A percentile compares a stretch with the other conserved stretches of the same genome.
Evolutionary conservation across 1,284 basidiomycete genomes (phyloP).

Genomic region (Austroboletus novae-zelandiae): DNA sequence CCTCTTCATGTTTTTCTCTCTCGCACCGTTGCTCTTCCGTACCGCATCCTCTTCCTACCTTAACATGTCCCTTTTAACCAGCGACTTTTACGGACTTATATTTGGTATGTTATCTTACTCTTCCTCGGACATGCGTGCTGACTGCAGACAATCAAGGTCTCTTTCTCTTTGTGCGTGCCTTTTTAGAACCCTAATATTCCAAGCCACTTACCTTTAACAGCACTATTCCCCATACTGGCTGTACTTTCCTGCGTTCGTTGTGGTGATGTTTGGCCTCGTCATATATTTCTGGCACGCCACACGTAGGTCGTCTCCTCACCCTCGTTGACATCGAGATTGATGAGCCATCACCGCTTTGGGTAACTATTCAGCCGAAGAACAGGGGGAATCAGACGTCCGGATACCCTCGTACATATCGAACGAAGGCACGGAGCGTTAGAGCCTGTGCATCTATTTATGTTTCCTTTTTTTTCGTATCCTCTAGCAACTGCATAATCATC

Average conservation of each 20-base stretch:
- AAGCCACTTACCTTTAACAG: conserved; percentile 34
- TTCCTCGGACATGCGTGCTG: neutral
- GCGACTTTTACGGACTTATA: conserved; percentile 82
- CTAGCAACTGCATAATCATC: neutral
- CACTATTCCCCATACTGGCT: conserved; percentile 81
- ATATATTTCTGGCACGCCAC: conserved; percentile 80
- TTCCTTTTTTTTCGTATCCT: neutral
- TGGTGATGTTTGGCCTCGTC: conserved; percentile 68
- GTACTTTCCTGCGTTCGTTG: conserved; percentile 73
- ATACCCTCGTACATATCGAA: conserved; percentile 20
- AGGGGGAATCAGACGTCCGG: conserved; percentile 24
- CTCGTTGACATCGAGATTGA: neutral
- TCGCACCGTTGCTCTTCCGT: conserved; percentile 81
- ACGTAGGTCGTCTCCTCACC: conserved; percentile 48
- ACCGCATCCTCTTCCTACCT: conserved; percentile 80
- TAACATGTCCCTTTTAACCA: conserved; percentile 80
- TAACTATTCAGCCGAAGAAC: conserved; percentile 24
- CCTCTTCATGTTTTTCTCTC: conserved; percentile 77
- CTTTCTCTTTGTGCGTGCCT: conserved; percentile 56
- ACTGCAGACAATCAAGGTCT: conserved; percentile 43
- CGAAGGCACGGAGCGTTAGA: conserved; percentile 14
- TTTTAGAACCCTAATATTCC: neutral
- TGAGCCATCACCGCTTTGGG: neutral
- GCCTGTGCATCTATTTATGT: neutral
- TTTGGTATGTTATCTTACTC: conserved; percentile 52